These are phyloP conservation scores for Prunus davidiana DNA, from an alignment of 306 rosid genomes.

Conservation along the genomic window DNA sequence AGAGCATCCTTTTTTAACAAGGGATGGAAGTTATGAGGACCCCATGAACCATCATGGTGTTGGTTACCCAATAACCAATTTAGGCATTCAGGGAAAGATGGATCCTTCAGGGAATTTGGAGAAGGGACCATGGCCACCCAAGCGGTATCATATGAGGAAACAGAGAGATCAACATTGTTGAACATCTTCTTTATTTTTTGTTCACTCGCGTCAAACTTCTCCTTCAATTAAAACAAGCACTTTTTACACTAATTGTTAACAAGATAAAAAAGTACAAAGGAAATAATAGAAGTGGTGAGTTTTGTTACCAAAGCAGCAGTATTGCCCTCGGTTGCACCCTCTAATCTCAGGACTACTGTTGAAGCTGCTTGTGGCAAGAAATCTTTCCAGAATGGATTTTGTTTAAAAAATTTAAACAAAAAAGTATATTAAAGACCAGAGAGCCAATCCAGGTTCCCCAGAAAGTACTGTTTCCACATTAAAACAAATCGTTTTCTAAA, in stretches of 20 bases:
- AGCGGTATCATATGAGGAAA: conserved; percentile 87
- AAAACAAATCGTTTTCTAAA: no score
- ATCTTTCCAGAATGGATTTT: not conserved
- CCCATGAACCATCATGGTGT: conserved; percentile 82
- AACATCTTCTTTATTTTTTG: conserved; percentile 61
- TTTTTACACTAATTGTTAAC: not conserved
- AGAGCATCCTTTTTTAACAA: conserved; percentile 61
- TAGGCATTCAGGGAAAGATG: conserved; percentile 68
- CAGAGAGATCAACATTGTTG: conserved; percentile 62
- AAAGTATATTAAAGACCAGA: not conserved
- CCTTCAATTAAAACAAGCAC: not conserved
- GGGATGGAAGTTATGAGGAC: conserved; percentile 39
- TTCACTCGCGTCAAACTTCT: conserved; percentile 56
- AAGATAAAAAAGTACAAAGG: not conserved
- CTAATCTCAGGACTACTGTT: conserved; percentile 1
- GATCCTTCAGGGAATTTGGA: conserved; percentile 41
- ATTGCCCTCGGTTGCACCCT: conserved; percentile 16
- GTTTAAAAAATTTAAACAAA: not conserved
- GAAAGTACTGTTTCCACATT: not conserved
- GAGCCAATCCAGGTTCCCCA: not conserved
- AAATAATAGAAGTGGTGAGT: conserved; percentile 3
- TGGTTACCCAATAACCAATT: conserved; percentile 73
- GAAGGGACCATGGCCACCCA: conserved; percentile 89
- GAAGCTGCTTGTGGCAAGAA: conserved; percentile 18
- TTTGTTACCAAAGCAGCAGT: conserved; percentile 27